Percentiles rank a stretch among this genome's conserved stretches.
phyloP scores from a whole-genome alignment of 2,329 filamentous ascomycete species.

The Plenodomus tracheiphilus region DNA sequence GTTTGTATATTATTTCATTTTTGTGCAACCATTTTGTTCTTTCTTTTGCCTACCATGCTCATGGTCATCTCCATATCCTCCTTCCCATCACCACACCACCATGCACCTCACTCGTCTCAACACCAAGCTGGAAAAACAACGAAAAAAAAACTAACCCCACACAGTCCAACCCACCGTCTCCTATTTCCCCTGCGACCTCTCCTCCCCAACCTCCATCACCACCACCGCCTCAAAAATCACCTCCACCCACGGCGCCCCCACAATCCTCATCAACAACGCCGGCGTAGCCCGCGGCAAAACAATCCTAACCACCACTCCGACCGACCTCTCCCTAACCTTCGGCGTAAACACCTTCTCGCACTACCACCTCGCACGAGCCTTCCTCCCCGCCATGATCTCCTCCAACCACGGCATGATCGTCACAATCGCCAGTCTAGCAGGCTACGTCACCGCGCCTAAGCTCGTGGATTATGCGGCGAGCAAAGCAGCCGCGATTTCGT shows the following conservation, averaged over 20 bases:
- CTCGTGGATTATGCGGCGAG: constrained; percentile 69
- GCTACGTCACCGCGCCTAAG: constrained; percentile 62
- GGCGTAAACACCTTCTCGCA: constrained; percentile 71
- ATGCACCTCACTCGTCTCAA: no score
- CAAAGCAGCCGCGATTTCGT: constrained; percentile 67
- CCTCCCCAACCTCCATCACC: constrained; percentile 58
- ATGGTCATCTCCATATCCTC: no score
- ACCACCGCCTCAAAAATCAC: constrained; percentile 59
- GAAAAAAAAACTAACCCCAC: no score
- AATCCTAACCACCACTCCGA: constrained; percentile 62
- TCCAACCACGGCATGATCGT: constrained; percentile 73
- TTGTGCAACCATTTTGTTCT: no score
- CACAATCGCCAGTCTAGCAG: constrained; percentile 67
- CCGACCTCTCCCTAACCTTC: constrained; percentile 68
- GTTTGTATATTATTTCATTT: no score
- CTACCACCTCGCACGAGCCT: constrained; percentile 68
- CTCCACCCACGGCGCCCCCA: constrained; percentile 63
- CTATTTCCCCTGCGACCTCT: constrained; percentile 73
- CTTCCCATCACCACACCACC: no score
- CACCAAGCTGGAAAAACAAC: no score
- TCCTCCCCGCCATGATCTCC: constrained; percentile 66
- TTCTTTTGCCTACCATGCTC: background rate
- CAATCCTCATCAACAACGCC: constrained; percentile 73
- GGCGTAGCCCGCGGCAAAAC: constrained; percentile 65
- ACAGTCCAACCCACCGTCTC: constrained; percentile 31